phyloP scores from a whole-genome alignment of 139 green algal species.

The Chlorella sp. region DNA sequence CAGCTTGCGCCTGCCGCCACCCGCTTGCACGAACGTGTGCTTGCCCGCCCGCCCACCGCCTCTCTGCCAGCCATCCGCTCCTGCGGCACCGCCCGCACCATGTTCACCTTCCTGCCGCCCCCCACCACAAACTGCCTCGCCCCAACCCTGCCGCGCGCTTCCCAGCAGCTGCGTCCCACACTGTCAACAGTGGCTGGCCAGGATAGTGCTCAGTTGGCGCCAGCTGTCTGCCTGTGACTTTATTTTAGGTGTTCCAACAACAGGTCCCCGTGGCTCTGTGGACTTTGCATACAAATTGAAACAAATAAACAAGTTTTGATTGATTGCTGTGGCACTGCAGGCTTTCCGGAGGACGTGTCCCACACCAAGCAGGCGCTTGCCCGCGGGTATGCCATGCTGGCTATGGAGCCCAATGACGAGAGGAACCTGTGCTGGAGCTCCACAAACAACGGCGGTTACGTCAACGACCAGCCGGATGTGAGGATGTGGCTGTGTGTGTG shows the following conservation, averaged over 20 bases:
- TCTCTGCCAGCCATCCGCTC: too few species aligned
- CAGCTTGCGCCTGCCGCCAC: too few species aligned
- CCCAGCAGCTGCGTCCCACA: background rate
- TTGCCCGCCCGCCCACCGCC: too few species aligned
- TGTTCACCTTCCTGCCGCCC: too few species aligned
- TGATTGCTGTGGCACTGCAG: background rate
- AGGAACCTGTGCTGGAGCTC: conserved; percentile 13
- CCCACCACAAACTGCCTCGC: too few species aligned
- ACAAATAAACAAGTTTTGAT: background rate
- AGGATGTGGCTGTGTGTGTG: too few species aligned
- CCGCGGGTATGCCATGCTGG: background rate
- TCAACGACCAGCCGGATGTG: background rate
- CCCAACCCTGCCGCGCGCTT: too few species aligned
- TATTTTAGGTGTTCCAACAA: too few species aligned
- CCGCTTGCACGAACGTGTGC: too few species aligned
- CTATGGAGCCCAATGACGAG: background rate
- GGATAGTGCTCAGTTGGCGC: background rate
- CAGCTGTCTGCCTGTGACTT: background rate
- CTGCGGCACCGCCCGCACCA: too few species aligned
- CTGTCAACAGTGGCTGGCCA: background rate
- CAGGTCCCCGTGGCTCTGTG: too few species aligned
- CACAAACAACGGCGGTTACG: background rate
- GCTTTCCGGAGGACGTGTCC: background rate
- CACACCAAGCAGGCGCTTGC: conserved; percentile 11
- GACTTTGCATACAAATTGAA: too few species aligned